Evolutionary conservation across 768 basidiomycete genomes (phyloP).

Genomic region (Antrodiella citrinella): DNA sequence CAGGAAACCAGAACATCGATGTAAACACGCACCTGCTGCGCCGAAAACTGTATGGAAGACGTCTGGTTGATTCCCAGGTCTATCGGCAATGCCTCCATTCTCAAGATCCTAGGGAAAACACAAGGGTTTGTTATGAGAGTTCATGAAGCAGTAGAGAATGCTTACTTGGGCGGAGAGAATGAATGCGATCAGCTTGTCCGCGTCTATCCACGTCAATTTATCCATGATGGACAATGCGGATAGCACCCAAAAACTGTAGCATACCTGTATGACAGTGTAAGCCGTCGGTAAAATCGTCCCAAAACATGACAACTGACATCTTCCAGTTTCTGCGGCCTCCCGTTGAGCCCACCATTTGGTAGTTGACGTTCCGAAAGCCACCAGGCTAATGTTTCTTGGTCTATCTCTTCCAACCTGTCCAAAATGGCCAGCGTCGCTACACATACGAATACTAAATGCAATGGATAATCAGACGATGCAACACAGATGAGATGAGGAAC

Average conservation of each 20-base stretch:
- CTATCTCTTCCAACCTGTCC: conserved; percentile 72
- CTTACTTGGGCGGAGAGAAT: conserved; percentile 83
- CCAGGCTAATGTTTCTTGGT: conserved; percentile 75
- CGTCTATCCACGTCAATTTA: conserved; percentile 82
- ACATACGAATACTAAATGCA: conserved; percentile 76
- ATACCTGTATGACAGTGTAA: conserved; percentile 51
- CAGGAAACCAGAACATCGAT: no score
- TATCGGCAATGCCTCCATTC: conserved; percentile 87
- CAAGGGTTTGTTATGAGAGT: neutral
- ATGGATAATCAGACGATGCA: neutral
- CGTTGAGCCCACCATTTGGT: conserved; percentile 90
- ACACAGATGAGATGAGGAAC: neutral
- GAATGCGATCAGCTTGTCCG: conserved; percentile 66
- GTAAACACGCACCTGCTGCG: conserved; percentile 67
- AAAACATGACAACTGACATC: conserved; percentile 51
- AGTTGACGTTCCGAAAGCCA: conserved; percentile 94
- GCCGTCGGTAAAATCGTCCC: neutral
- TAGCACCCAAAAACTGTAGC: conserved; percentile 96
- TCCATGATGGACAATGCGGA: conserved; percentile 81
- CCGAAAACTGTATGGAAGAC: conserved; percentile 98
- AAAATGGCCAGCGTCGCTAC: conserved; percentile 83
- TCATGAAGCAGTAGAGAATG: neutral
- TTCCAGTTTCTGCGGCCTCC: conserved; percentile 95
- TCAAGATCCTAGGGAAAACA: conserved; percentile 62
- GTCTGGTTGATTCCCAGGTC: conserved; percentile 89